Evolutionary conservation across 2,329 filamentous ascomycete species (phyloP).

Genomic region (Fusarium subglutinans): DNA sequence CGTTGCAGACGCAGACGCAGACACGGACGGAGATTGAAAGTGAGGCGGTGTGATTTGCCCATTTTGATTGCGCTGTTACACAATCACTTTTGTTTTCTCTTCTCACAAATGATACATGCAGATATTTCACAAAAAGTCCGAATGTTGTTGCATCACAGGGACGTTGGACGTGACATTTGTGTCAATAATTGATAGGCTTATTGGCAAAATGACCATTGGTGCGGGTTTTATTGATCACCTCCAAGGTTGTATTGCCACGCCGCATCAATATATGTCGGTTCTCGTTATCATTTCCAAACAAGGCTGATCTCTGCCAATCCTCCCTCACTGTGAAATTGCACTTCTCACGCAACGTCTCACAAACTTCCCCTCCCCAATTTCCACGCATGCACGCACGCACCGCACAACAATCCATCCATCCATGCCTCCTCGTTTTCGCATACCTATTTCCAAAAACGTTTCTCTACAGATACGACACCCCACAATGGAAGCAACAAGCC

Average conservation of each 20-base stretch:
- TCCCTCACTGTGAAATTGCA: background rate
- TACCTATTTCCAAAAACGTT: background rate
- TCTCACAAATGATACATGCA: constrained; percentile 15
- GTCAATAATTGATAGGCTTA: background rate
- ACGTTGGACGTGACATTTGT: background rate
- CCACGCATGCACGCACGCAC: background rate
- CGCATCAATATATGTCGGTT: background rate
- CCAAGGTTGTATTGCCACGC: background rate
- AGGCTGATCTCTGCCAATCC: background rate
- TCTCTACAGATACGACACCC: constrained; percentile 13
- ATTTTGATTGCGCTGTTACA: constrained; percentile 12
- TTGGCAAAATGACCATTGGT: background rate
- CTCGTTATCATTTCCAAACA: background rate
- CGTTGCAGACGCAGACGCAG: background rate
- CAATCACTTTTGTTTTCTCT: constrained; percentile 5
- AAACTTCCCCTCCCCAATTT: background rate
- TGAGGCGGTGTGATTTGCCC: constrained; percentile 26
- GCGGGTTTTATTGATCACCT: background rate
- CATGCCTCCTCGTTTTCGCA: background rate
- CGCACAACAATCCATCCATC: background rate
- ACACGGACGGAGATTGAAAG: background rate
- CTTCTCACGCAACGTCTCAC: background rate
- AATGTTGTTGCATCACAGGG: background rate
- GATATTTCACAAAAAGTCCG: background rate
- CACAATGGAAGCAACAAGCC: constrained; percentile 15